These are phyloP conservation scores for Sergeia podlipaevii DNA, from an alignment of 208 protist genomes.

Conservation along the genomic window DNA sequence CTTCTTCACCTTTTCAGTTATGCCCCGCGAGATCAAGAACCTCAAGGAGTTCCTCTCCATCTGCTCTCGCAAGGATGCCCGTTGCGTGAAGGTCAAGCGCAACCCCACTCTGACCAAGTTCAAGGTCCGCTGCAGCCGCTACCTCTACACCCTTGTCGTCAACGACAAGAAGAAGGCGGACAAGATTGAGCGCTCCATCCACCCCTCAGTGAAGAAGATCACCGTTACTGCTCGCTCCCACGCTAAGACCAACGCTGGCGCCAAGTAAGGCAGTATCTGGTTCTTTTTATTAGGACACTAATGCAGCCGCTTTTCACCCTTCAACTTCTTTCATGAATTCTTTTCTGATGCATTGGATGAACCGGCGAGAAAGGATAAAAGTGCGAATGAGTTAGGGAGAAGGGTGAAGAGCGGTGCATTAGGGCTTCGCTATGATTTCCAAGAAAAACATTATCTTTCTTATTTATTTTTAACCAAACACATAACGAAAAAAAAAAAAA, in stretches of 20 bases:
- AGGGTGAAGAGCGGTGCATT: too few relatives aligned
- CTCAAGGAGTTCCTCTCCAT: conserved; percentile 93
- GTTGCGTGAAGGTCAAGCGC: conserved; percentile 92
- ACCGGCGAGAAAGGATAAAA: too few relatives aligned
- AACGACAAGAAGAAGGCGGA: conserved; percentile 91
- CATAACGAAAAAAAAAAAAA: conserved; percentile 13
- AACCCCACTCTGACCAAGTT: conserved; percentile 90
- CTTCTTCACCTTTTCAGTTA: conserved; percentile 23
- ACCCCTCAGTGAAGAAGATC: conserved; percentile 88
- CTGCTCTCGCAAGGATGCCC: conserved; percentile 90
- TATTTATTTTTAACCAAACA: too few relatives aligned
- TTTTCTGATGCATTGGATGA: too few relatives aligned
- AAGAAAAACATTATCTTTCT: neutral
- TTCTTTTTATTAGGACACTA: too few relatives aligned
- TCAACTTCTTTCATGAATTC: too few relatives aligned
- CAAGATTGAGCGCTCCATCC: conserved; percentile 91
- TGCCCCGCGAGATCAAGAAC: conserved; percentile 91
- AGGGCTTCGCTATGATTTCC: neutral
- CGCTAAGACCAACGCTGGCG: conserved; percentile 77
- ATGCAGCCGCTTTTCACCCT: too few relatives aligned
- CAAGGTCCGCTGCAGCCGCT: conserved; percentile 93
- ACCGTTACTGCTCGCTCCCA: conserved; percentile 78
- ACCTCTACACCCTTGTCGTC: conserved; percentile 91
- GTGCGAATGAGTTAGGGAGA: too few relatives aligned
- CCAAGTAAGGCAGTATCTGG: conserved; percentile 73